A percentile compares a stretch with the other conserved stretches of the same genome.
Conservation (phyloP, 208 protist genomes). For the Sergeia podlipaevii region DNA sequence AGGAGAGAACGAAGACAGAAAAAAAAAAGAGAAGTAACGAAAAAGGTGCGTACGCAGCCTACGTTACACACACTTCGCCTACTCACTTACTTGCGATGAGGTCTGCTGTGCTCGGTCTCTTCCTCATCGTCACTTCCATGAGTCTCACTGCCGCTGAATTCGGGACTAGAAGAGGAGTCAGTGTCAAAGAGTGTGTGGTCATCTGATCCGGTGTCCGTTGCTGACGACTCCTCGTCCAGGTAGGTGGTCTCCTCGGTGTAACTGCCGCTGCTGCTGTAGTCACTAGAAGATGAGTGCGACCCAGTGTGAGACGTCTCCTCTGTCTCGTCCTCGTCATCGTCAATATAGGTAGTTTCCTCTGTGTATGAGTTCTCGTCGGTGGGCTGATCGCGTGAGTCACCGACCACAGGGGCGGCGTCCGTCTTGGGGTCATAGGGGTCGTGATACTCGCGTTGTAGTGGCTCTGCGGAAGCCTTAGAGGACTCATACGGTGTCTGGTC, state of each 20-base stretch:
- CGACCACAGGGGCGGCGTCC: slow-evolving; percentile 3
- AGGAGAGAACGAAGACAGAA: not conserved
- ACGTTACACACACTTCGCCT: too few relatives aligned
- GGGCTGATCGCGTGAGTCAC: not conserved
- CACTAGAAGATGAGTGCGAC: slow-evolving; percentile 11
- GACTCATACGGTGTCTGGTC: slow-evolving; percentile 12
- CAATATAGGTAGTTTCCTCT: slow-evolving; percentile 42
- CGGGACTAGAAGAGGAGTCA: not conserved
- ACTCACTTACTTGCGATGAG: too few relatives aligned
- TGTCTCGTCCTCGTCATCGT: slow-evolving; percentile 24
- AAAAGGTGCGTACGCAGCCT: too few relatives aligned
- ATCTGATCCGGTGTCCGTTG: too few relatives aligned
- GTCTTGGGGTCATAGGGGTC: slow-evolving; percentile 13
- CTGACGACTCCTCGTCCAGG: slow-evolving; percentile 23
- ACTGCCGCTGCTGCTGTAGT: slow-evolving; percentile 3
- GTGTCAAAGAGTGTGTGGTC: not conserved
- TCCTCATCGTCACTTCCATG: too few relatives aligned
- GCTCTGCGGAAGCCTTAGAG: slow-evolving; percentile 3
- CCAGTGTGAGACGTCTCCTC: slow-evolving; percentile 7
- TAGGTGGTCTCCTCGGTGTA: slow-evolving; percentile 37
- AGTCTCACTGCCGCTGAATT: too few relatives aligned
- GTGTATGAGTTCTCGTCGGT: slow-evolving; percentile 21
- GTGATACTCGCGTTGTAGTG: slow-evolving; percentile 9
- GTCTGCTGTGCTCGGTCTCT: too few relatives aligned
- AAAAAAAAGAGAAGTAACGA: slow-evolving; percentile 2